Percentiles rank a stretch among this genome's conserved stretches.
Evolutionary conservation across 2,329 filamentous ascomycete genomes (phyloP).

Genomic region (Penicillium sp.): DNA sequence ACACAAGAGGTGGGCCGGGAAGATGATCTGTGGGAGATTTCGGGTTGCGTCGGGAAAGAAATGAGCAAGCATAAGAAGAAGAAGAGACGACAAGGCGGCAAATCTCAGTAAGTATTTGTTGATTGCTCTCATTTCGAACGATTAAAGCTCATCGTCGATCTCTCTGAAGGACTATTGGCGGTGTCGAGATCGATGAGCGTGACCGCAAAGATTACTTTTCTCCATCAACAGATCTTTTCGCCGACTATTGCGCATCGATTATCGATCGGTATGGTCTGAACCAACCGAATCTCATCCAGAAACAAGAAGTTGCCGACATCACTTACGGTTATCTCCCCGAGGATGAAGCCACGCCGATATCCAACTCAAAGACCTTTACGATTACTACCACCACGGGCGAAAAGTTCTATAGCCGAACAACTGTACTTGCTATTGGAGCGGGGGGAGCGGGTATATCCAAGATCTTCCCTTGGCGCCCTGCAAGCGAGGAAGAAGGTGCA

Average conservation of each 20-base stretch:
- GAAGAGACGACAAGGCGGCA: slow-evolving; percentile 64
- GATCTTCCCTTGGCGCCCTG: slow-evolving; percentile 41
- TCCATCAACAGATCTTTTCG: slow-evolving; percentile 61
- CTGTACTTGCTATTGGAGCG: slow-evolving; percentile 69
- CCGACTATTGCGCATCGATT: slow-evolving; percentile 60
- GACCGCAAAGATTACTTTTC: slow-evolving; percentile 69
- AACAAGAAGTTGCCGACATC: slow-evolving; percentile 62
- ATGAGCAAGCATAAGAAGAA: slow-evolving; percentile 72
- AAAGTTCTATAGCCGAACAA: slow-evolving; percentile 57
- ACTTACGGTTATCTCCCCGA: slow-evolving; percentile 50
- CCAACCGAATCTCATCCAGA: slow-evolving; percentile 52
- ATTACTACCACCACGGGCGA: slow-evolving; percentile 56
- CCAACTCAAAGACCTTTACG: slow-evolving; percentile 60
- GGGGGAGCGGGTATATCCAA: slow-evolving; percentile 64
- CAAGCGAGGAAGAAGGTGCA: slow-evolving; percentile 45
- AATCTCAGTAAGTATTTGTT: slow-evolving; percentile 40
- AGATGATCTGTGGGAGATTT: slow-evolving; percentile 66
- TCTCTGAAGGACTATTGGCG: slow-evolving; percentile 21
- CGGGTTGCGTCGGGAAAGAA: slow-evolving; percentile 73
- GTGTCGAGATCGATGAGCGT: slow-evolving; percentile 60
- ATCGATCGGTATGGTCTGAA: slow-evolving; percentile 58
- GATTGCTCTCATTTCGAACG: not conserved
- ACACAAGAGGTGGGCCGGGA: slow-evolving; percentile 61
- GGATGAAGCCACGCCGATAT: slow-evolving; percentile 42
- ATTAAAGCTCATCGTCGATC: slow-evolving; percentile 1